phyloP scores from a whole-genome alignment of 75 land plant genomes.

The Pinus tabuliformis region DNA sequence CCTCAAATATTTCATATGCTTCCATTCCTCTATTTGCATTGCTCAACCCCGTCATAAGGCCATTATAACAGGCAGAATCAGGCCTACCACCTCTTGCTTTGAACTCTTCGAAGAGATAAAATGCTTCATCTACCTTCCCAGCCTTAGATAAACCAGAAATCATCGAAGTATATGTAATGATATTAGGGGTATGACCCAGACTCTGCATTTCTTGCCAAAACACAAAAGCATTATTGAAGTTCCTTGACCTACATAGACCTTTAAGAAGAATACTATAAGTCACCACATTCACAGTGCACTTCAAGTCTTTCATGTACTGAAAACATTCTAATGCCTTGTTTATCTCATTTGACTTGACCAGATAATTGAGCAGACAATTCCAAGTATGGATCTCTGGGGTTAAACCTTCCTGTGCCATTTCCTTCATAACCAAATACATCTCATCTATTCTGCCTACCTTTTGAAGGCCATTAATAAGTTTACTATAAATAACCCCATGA shows the following conservation, averaged over 20 bases:
- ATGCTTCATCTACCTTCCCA: constrained; percentile 3
- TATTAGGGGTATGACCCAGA: constrained; percentile 21
- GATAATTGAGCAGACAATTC: constrained; percentile 70
- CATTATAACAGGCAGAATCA: constrained; percentile 5
- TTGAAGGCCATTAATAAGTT: constrained; percentile 75
- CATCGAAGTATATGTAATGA: constrained; percentile 23
- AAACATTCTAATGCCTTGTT: constrained; percentile 4
- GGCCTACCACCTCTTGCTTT: background rate
- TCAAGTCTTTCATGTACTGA: constrained; percentile 10
- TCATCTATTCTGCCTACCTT: constrained; percentile 66
- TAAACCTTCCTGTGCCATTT: constrained; percentile 69
- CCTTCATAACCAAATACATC: constrained; percentile 30
- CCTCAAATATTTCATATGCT: constrained; percentile 3
- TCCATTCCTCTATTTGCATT: background rate
- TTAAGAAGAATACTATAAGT: constrained; percentile 24
- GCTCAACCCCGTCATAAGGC: background rate
- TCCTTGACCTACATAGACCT: constrained; percentile 9
- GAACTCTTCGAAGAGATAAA: background rate
- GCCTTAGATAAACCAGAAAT: constrained; percentile 6
- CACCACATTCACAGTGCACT: constrained; percentile 22
- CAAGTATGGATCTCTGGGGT: constrained; percentile 66
- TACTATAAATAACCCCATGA: constrained; percentile 53
- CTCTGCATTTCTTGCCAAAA: constrained; percentile 24
- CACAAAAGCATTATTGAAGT: constrained; percentile 10
- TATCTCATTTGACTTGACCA: constrained; percentile 38